These are phyloP conservation scores for Phytopythium litorale DNA, from an alignment of 352 stramenopile species.

Conservation along the genomic window DNA sequence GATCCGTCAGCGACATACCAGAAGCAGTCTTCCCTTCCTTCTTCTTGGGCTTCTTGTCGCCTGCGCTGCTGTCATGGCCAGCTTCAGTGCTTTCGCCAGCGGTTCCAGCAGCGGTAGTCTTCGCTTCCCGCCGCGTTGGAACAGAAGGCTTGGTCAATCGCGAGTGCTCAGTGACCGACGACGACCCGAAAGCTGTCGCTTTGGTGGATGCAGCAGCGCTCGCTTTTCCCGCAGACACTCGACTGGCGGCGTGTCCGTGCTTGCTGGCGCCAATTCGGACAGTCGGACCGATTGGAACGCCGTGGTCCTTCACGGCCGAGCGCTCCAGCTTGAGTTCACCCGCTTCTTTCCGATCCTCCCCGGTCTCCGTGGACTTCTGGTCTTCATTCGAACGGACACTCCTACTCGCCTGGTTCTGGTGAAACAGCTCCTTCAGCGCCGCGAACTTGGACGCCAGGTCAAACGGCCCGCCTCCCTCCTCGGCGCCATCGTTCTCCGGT, in stretches of 20 bases:
- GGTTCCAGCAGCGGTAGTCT: neutral
- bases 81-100: neutral
- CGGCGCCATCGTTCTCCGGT: neutral
- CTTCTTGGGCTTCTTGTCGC: slow-evolving; percentile 12
- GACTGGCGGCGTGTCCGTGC: neutral
- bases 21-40: slow-evolving; percentile 35
- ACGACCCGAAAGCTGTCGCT: no score
- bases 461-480: neutral
- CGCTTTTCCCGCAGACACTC: neutral
- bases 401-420: slow-evolving; percentile 34
- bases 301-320: neutral
- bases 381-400: neutral
- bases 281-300: neutral
- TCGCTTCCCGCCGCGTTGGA: neutral
- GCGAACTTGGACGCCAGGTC: slow-evolving; percentile 59
- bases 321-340: neutral
- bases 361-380: neutral
- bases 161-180: neutral
- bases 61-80: neutral
- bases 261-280: neutral
- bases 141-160: neutral
- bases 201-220: neutral
- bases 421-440: slow-evolving; percentile 53
- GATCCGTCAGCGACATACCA: slow-evolving; percentile 60
- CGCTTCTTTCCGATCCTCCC: neutral